A percentile compares a stretch with the other conserved stretches of the same genome.
These are phyloP conservation scores for Orychophragmus violaceus DNA, from an alignment of 345 rosid genomes.

Conservation along the genomic window DNA sequence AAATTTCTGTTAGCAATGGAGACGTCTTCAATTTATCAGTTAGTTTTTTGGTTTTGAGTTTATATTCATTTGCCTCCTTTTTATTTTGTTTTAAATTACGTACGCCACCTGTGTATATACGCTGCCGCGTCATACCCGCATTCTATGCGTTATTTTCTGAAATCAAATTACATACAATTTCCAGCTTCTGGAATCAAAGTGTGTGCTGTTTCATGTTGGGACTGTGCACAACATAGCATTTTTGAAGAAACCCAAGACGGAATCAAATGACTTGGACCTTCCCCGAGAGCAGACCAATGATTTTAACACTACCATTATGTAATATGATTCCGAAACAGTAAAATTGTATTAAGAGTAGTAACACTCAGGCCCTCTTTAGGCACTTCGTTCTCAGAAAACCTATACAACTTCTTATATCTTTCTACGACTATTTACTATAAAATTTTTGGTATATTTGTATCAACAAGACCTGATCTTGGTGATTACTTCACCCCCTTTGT, in stretches of 20 bases:
- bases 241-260: background rate
- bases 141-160: background rate
- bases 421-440: too few species aligned
- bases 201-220: too few species aligned
- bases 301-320: background rate
- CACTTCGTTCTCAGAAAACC: too few species aligned
- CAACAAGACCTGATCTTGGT: background rate
- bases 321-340: too few species aligned
- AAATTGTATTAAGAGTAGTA: too few species aligned
- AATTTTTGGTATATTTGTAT: too few species aligned
- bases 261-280: background rate
- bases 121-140: conserved; percentile 5
- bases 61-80: too few species aligned
- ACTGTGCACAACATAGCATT: background rate
- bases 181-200: too few species aligned
- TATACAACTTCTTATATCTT: too few species aligned
- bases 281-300: background rate
- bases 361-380: too few species aligned
- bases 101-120: conserved; percentile 15
- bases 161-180: background rate
- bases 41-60: background rate
- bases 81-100: background rate
- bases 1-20: background rate
- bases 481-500: background rate
- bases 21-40: background rate